Percentiles rank a stretch among this genome's conserved stretches.
These are phyloP conservation scores for Cyberlindnera maritima DNA, from an alignment of 805 yeast genomes.

Conservation along the genomic window DNA sequence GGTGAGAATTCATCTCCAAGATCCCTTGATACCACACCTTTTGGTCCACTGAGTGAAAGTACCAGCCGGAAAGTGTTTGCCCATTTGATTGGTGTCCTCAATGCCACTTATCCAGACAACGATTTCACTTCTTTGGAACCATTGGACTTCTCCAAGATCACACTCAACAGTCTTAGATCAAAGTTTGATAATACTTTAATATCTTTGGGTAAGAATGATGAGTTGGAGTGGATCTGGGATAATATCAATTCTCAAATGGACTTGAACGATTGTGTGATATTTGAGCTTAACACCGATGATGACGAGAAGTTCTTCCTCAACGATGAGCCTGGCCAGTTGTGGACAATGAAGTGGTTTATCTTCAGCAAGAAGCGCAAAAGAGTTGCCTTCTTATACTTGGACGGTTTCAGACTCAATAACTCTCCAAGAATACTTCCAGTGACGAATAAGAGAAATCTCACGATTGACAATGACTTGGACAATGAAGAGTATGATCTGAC, in stretches of 20 bases:
- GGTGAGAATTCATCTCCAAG: conserved; percentile 15
- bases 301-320: conserved; percentile 24
- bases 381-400: conserved; percentile 80
- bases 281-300: conserved; percentile 52
- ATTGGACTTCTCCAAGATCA: conserved; percentile 55
- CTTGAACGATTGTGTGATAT: conserved; percentile 50
- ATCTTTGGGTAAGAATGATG: conserved; percentile 56
- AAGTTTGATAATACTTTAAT: conserved; percentile 76
- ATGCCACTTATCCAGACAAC: conserved; percentile 93
- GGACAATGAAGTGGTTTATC: conserved; percentile 78
- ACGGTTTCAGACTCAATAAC: conserved; percentile 43
- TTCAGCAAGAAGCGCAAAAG: conserved; percentile 89
- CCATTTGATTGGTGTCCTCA: conserved; percentile 82
- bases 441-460: conserved; percentile 26
- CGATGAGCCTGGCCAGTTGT: conserved; percentile 29
- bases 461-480: conserved; percentile 37
- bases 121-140: conserved; percentile 90
- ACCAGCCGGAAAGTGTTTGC: conserved; percentile 89
- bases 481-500: conserved; percentile 46
- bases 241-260: conserved; percentile 80
- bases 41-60: conserved; percentile 87
- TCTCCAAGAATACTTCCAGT: conserved; percentile 36
- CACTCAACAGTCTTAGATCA: conserved; percentile 48
- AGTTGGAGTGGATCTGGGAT: conserved; percentile 77
- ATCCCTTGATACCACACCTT: conserved; percentile 50